A percentile compares a stretch with the other conserved stretches of the same genome.
phyloP scores from a whole-genome alignment of 192 early-diverging fungal genomes.

The Coemansia sp. region DNA sequence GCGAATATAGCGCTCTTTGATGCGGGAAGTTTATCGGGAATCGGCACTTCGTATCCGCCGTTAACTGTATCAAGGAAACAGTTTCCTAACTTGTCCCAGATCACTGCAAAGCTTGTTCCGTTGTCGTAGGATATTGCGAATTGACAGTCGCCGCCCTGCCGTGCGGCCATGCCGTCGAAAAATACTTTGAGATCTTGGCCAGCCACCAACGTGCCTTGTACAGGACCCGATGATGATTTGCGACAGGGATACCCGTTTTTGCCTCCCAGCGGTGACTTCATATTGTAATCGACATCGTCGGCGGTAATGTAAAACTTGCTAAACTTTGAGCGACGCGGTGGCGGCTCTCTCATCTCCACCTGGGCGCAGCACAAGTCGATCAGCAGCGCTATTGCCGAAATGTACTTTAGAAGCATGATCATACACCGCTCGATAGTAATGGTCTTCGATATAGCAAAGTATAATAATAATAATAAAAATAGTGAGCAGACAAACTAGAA shows the following conservation, averaged over 20 bases:
- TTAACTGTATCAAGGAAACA: slow-evolving; percentile 55
- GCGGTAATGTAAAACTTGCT: slow-evolving; percentile 40
- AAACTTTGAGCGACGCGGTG: slow-evolving; percentile 54
- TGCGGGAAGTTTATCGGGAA: slow-evolving; percentile 61
- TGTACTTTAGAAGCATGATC: slow-evolving; percentile 1
- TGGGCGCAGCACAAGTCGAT: slow-evolving; percentile 30
- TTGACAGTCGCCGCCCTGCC: slow-evolving; percentile 54
- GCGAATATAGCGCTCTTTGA: slow-evolving; percentile 58
- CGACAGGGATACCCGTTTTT: slow-evolving; percentile 49
- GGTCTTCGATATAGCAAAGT: neutral
- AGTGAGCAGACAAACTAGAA: neutral
- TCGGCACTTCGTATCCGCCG: slow-evolving; percentile 48
- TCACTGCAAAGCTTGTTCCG: slow-evolving; percentile 61
- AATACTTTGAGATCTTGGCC: slow-evolving; percentile 57
- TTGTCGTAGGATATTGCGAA: slow-evolving; percentile 57
- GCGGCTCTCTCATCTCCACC: slow-evolving; percentile 50
- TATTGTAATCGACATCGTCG: slow-evolving; percentile 56
- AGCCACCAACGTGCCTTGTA: slow-evolving; percentile 47
- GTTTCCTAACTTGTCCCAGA: slow-evolving; percentile 58
- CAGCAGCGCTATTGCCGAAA: slow-evolving; percentile 5
- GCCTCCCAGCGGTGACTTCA: slow-evolving; percentile 46
- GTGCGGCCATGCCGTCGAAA: slow-evolving; percentile 52
- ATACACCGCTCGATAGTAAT: neutral
- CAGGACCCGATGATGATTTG: slow-evolving; percentile 28
- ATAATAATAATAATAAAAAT: neutral